A percentile compares a stretch with the other conserved stretches of the same genome.
Evolutionary conservation across 495 filamentous ascomycete species (phyloP).

Genomic region (Aspergillus taichungensis): DNA sequence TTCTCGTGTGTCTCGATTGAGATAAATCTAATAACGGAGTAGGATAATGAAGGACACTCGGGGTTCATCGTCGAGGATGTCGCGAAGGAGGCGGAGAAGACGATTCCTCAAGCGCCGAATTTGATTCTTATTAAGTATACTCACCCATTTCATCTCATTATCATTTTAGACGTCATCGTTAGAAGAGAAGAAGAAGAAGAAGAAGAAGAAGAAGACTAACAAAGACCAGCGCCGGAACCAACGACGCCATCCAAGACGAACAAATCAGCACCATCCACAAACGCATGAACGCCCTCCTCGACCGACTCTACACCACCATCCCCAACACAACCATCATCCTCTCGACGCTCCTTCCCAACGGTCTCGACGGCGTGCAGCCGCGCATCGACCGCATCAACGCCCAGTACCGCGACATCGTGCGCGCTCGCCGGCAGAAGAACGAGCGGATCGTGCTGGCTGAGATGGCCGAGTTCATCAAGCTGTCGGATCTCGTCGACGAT

Average conservation of each 20-base stretch:
- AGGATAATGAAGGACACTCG: slow-evolving; percentile 42
- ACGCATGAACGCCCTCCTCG: slow-evolving; percentile 26
- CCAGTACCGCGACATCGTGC: slow-evolving; percentile 26
- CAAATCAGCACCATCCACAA: slow-evolving; percentile 17
- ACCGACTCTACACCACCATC: slow-evolving; percentile 26
- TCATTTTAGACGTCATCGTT: no score
- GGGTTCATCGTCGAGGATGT: slow-evolving; percentile 41
- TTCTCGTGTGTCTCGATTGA: background rate
- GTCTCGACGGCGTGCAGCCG: background rate
- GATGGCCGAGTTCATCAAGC: slow-evolving; percentile 29
- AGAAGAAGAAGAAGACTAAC: background rate
- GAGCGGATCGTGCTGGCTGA: slow-evolving; percentile 39
- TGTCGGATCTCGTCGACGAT: slow-evolving; percentile 30
- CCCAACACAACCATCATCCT: slow-evolving; percentile 38
- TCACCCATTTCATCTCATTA: background rate
- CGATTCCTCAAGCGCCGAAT: slow-evolving; percentile 34
- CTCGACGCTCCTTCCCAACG: slow-evolving; percentile 40
- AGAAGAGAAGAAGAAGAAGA: no score
- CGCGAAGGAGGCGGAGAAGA: slow-evolving; percentile 19
- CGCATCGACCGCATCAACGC: slow-evolving; percentile 26
- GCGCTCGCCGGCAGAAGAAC: slow-evolving; percentile 16
- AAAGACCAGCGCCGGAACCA: slow-evolving; percentile 32
- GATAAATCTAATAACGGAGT: background rate
- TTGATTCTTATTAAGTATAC: slow-evolving; percentile 37
- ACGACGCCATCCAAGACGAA: slow-evolving; percentile 34